These are phyloP conservation scores for Trichoderma afroharzianum DNA, from an alignment of 2,329 filamentous ascomycete species.

Conservation along the genomic window DNA sequence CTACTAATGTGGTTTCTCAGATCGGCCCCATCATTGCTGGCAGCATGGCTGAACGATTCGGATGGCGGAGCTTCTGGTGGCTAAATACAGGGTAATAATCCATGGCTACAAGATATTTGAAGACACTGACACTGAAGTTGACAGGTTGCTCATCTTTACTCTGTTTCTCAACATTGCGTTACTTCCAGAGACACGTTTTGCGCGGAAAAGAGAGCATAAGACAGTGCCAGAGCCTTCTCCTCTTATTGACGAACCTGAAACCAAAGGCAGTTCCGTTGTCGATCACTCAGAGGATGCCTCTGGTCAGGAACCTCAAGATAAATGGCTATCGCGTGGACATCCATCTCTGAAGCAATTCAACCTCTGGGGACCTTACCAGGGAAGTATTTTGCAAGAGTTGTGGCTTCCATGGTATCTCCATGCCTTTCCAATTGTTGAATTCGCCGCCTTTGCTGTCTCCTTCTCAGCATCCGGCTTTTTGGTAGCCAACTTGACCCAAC, in stretches of 20 bases:
- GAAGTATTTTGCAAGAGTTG: neutral
- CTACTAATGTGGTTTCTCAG: neutral
- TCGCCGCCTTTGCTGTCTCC: neutral
- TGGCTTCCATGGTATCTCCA: slow-evolving; percentile 13
- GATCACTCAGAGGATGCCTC: neutral
- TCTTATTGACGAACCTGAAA: neutral
- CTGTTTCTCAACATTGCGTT: neutral
- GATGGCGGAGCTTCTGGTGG: slow-evolving; percentile 14
- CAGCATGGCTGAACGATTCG: slow-evolving; percentile 7
- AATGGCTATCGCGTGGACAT: neutral
- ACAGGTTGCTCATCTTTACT: neutral
- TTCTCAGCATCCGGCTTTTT: slow-evolving; percentile 6
- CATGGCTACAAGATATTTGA: neutral
- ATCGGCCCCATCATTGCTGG: slow-evolving; percentile 8
- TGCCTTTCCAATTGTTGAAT: slow-evolving; percentile 10
- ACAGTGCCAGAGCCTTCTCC: neutral
- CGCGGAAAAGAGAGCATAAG: neutral
- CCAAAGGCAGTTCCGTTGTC: neutral
- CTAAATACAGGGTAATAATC: neutral
- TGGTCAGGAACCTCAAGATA: neutral
- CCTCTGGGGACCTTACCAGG: neutral
- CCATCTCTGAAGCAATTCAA: slow-evolving; percentile 2
- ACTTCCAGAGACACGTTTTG: slow-evolving; percentile 1
- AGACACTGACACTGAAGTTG: neutral
- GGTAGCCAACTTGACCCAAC: slow-evolving; percentile 1